phyloP scores from a whole-genome alignment of 2,329 filamentous ascomycete species.

The Ophiostoma quercus region DNA sequence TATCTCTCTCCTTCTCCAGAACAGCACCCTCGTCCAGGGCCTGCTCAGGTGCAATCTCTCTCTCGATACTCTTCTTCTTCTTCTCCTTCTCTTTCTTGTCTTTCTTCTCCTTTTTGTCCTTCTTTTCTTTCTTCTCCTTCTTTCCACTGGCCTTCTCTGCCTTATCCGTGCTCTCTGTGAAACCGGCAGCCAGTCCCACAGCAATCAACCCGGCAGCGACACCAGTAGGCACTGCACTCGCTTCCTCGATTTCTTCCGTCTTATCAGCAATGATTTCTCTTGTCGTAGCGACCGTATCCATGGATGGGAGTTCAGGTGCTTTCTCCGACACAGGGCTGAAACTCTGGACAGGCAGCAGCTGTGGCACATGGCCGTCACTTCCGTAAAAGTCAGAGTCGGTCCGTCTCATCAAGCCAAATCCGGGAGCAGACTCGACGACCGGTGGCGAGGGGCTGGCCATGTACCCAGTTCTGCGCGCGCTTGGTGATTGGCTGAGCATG shows the following conservation, averaged over 20 bases:
- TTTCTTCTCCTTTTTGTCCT: neutral
- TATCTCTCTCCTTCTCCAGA: slow-evolving; percentile 16
- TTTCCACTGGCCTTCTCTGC: neutral
- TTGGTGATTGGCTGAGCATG: slow-evolving; percentile 20
- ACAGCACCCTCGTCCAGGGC: slow-evolving; percentile 1
- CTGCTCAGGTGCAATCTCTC: neutral
- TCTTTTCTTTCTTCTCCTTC: neutral
- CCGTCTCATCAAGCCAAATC: slow-evolving; percentile 32
- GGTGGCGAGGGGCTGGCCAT: slow-evolving; percentile 10
- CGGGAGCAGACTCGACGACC: slow-evolving; percentile 25
- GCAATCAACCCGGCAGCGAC: neutral
- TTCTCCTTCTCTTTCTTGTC: neutral
- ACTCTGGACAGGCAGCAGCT: slow-evolving; percentile 31
- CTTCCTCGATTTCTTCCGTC: neutral
- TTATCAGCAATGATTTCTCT: neutral
- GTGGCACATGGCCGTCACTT: slow-evolving; percentile 33
- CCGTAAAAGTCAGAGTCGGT: slow-evolving; percentile 30
- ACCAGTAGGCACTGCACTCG: neutral
- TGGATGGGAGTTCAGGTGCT: neutral
- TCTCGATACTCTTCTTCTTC: neutral
- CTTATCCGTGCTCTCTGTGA: neutral
- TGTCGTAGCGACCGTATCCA: neutral
- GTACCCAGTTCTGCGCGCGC: neutral
- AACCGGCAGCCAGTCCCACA: neutral
- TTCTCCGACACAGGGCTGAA: slow-evolving; percentile 26